Conservation (phyloP, 495 filamentous ascomycete species). For the Penicillium samsonianum region DNA sequence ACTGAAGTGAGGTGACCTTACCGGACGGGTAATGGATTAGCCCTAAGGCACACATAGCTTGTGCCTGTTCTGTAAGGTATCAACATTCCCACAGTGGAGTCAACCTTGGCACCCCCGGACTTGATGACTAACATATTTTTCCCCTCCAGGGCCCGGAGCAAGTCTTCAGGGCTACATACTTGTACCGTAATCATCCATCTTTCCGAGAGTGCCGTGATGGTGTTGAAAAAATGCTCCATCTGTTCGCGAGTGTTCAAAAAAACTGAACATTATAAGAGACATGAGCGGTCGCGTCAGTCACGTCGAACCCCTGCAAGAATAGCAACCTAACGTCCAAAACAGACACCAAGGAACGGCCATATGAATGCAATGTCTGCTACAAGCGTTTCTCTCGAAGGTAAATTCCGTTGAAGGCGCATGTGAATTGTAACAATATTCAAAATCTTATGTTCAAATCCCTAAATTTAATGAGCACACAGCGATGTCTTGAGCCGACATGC, state of each 20-base stretch:
- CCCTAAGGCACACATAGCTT: too few relatives aligned
- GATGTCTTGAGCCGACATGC: slow-evolving; percentile 56
- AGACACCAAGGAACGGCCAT: slow-evolving; percentile 58
- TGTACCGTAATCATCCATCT: background rate
- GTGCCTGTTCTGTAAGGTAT: too few relatives aligned
- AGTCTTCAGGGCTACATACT: background rate
- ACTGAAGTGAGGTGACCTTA: background rate
- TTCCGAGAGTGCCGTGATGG: slow-evolving; percentile 32
- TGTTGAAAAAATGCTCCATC: slow-evolving; percentile 52
- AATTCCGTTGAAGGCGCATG: slow-evolving; percentile 8
- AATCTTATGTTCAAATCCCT: slow-evolving; percentile 15
- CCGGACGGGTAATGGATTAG: too few relatives aligned
- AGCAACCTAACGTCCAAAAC: slow-evolving; percentile 12
- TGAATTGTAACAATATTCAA: slow-evolving; percentile 1
- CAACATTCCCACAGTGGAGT: too few relatives aligned
- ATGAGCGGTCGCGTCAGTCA: slow-evolving; percentile 55
- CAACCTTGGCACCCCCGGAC: slow-evolving; percentile 1
- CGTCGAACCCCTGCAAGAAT: background rate
- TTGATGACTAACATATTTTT: slow-evolving; percentile 19
- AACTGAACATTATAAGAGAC: slow-evolving; percentile 56
- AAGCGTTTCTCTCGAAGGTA: slow-evolving; percentile 57
- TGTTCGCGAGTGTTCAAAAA: slow-evolving; percentile 57
- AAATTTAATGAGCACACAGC: slow-evolving; percentile 29
- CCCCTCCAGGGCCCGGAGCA: slow-evolving; percentile 14
- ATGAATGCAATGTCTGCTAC: slow-evolving; percentile 53